Evolutionary conservation across 1,284 basidiomycete genomes (phyloP), one percentile per base, ranked within the genome.

Genomic region (Trametes pubescens): DNA sequence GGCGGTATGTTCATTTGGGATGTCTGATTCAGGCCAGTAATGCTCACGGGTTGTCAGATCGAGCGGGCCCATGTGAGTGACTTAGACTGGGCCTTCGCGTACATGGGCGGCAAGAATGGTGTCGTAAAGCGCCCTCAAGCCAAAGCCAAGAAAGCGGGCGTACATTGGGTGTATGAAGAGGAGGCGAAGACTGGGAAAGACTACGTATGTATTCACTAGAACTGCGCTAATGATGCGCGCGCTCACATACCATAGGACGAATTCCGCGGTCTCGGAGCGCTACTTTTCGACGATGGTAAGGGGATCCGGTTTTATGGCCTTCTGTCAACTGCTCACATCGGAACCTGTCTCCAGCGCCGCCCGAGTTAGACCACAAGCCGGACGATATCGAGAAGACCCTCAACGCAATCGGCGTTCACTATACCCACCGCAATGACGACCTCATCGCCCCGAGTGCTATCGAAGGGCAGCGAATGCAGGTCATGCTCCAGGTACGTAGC

Each of bases 11-110:
- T 26, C 9, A 26, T 47, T 24, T 9, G 11, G 46, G 22, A 14
- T 9, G 16, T 7, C 14, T 18, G 10, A 24, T 14, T 21, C 2
- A 21, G 49, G 13, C n/a, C 9, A 21, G 49, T 65, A 22, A 46
- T 53, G 29, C n/a, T 16, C 55, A 32, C 37, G 3, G 6, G 35
- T 11, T 37, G 38, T 0, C 57, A 93, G 91, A 93, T 94, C 49
- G 92, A 94, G 75, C 85, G 82, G 60, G 92, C 92, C 1, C 86
- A 85, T 51, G 70, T 92, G 11, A 82, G 84, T 10, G 86, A 93
- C 66, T 78, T 94, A 24, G 89, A 93, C 70, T 94, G 92, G 92
- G 91, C 90, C 0, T 77, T 93, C 44, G 84, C 86, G 0, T 85
- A 92, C 68, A 82, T 91, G 76, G 83, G 81, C 18, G 79, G 77